A percentile compares a stretch with the other conserved stretches of the same genome.
Conservation (phyloP, 345 rosid genomes). For the Turritis glabra region DNA sequence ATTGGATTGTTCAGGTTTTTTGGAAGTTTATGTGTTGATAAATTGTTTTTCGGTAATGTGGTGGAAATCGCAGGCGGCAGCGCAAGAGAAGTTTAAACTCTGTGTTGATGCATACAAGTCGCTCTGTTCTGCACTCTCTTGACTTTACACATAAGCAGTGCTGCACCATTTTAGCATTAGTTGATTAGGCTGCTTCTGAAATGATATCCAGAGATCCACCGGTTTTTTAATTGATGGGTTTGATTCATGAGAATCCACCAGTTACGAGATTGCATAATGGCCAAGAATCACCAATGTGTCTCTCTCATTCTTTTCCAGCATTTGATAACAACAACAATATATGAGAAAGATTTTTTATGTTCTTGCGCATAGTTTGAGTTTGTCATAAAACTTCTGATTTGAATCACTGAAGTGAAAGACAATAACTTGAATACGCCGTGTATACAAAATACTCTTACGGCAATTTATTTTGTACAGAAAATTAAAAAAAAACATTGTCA, state of each 20-base stretch:
- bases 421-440: neutral
- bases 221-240: neutral
- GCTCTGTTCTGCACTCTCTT: constrained; percentile 57
- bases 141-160: constrained; percentile 10
- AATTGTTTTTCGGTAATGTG: neutral
- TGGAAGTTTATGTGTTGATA: neutral
- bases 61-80: constrained; percentile 54
- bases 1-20: neutral
- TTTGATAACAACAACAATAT: neutral
- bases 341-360: neutral
- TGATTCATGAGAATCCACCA: neutral
- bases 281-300: neutral
- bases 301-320: neutral
- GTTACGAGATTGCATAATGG: neutral
- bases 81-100: constrained; percentile 85
- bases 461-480: neutral
- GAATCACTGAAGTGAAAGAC: neutral
- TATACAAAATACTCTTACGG: neutral
- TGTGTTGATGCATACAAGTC: constrained; percentile 84
- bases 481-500: neutral
- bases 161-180: constrained; percentile 15
- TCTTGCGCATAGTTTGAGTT: neutral
- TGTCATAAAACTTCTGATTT: neutral
- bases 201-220: neutral
- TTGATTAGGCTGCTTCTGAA: constrained; percentile 4